phyloP scores from a whole-genome alignment of 306 rosid genomes.

The Dalbergia cultrata region DNA sequence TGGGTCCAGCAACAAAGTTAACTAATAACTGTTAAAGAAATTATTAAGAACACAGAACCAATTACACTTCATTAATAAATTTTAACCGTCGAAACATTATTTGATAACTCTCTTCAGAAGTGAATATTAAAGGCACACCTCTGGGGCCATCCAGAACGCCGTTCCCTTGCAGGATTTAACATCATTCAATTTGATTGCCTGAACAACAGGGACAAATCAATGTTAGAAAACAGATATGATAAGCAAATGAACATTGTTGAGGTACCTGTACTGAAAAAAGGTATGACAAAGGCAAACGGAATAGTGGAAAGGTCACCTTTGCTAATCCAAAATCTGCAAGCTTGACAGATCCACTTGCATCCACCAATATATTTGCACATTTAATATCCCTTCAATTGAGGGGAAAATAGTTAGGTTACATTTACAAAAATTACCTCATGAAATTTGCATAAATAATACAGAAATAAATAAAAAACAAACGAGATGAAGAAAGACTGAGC shows the following conservation, averaged over 20 bases:
- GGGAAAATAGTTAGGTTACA: constrained; percentile 35
- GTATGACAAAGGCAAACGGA: not conserved
- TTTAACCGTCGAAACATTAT: constrained; percentile 20
- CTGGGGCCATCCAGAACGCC: constrained; percentile 99
- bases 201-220: constrained; percentile 40
- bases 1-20: constrained; percentile 23
- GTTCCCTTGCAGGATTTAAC: constrained; percentile 88
- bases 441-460: constrained; percentile 8
- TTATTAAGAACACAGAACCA: constrained; percentile 10
- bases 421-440: constrained; percentile 23
- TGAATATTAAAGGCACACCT: constrained; percentile 69
- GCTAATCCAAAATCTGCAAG: constrained; percentile 99
- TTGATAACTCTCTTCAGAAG: constrained; percentile 26
- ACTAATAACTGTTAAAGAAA: constrained; percentile 1
- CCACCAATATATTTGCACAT: constrained; percentile 94
- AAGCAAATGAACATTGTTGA: constrained; percentile 11
- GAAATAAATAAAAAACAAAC: constrained; percentile 33
- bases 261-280: constrained; percentile 22
- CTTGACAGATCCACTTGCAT: constrained; percentile 90
- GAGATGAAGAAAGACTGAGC: constrained; percentile 38
- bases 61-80: not conserved
- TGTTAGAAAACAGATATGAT: constrained; percentile 33
- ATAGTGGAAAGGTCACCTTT: constrained; percentile 63
- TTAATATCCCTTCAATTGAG: constrained; percentile 78
- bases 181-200: constrained; percentile 86